Conservation (phyloP, 2,329 filamentous ascomycete species). For the Claviceps sp. region DNA sequence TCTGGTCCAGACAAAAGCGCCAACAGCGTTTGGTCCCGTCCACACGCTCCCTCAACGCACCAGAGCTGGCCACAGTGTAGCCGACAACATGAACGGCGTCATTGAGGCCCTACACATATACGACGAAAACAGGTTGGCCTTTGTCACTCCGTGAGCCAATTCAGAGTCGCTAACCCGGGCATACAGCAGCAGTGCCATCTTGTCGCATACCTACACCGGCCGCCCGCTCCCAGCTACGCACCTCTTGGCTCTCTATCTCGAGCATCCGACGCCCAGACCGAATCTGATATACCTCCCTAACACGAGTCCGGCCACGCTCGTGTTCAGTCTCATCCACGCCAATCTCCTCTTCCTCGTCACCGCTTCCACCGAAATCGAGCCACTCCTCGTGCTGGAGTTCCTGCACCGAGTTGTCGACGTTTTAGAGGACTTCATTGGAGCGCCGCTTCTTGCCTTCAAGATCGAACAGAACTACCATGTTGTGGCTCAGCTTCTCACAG, state of each 20-base stretch:
- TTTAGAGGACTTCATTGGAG: constrained; percentile 85
- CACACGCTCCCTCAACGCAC: background rate
- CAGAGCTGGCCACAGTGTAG: constrained; percentile 3
- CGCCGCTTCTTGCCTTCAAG: constrained; percentile 72
- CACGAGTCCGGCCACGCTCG: constrained; percentile 70
- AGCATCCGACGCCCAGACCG: constrained; percentile 67
- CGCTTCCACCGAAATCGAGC: constrained; percentile 74
- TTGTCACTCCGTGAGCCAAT: background rate
- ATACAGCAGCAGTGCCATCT: constrained; percentile 44
- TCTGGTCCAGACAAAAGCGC: no score
- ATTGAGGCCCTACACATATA: constrained; percentile 96
- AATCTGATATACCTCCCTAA: constrained; percentile 76
- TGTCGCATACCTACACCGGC: constrained; percentile 79
- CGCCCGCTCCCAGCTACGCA: constrained; percentile 64
- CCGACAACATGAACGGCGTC: constrained; percentile 59
- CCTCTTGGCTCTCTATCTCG: constrained; percentile 76
- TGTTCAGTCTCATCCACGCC: constrained; percentile 80
- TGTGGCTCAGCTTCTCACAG: constrained; percentile 78
- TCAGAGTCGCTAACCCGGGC: background rate
- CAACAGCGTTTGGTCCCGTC: background rate
- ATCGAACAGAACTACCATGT: constrained; percentile 88
- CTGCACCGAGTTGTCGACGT: constrained; percentile 86
- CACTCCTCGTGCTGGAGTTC: constrained; percentile 84
- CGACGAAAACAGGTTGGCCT: constrained; percentile 76
- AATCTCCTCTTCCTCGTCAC: constrained; percentile 78